phyloP scores from a whole-genome alignment of 2,329 filamentous ascomycete genomes.

The Fusarium devonianum region DNA sequence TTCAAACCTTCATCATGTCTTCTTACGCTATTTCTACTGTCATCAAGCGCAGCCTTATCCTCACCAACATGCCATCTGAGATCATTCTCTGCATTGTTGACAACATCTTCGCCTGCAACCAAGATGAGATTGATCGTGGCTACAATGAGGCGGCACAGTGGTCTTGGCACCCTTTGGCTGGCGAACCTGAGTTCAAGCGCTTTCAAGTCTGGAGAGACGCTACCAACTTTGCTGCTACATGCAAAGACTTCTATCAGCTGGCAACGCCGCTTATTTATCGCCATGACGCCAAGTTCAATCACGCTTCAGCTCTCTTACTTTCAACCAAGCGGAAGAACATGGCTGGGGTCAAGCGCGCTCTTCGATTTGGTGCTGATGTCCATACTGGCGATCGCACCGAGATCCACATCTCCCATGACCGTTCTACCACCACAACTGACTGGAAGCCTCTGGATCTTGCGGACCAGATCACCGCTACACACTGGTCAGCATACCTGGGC shows the following conservation, averaged over 20 bases:
- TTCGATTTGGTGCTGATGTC: background rate
- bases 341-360: background rate
- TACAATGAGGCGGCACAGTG: background rate
- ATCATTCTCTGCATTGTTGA: constrained; percentile 3
- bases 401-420: background rate
- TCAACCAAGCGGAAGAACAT: background rate
- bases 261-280: background rate
- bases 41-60: no score
- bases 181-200: background rate
- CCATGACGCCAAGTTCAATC: background rate
- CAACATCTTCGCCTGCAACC: background rate
- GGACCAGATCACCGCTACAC: constrained; percentile 9
- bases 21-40: background rate
- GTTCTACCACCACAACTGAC: background rate
- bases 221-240: constrained; percentile 7
- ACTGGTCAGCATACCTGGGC: constrained; percentile 4
- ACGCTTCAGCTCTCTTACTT: background rate
- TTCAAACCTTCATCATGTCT: background rate
- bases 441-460: background rate
- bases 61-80: background rate
- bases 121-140: background rate
- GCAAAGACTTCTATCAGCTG: background rate
- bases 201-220: constrained; percentile 2
- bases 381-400: background rate
- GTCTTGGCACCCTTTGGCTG: background rate